Base-by-base conservation (phyloP, 116 monocot species). In the Posidonia oceanica region DNA sequence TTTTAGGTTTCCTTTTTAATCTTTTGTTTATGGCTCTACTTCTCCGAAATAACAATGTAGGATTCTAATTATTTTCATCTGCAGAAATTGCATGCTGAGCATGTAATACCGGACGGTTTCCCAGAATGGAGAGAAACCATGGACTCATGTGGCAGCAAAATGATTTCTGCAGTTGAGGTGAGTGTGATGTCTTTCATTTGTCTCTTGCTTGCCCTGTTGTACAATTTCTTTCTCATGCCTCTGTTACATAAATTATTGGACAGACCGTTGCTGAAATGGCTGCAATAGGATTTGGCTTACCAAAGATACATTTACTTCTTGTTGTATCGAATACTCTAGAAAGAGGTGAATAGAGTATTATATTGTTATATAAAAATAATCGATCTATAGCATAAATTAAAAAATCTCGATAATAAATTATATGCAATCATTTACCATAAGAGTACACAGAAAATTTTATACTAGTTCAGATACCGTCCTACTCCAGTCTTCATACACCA, bases 251-350 rank as follows among this genome's bases (percentile, higher is more conserved):
- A 44, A 4, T 40, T 37, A 22, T 74, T 66, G 6, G 37, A 14
- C 70, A 94, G 95, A 83, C 73, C 79, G 95, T 91, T 76, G 88
- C 95, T 62, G 88, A 95, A 80, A 95, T 95, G 95, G 86, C 91
- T 79, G 88, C 95, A 72, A 78, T 88, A 68, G 95, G 95, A 51
- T 95, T 95, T 86, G 91, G 91, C 56, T 77, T 95, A 77, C 80
- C 15, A 91, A 86, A 67, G 82, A 88, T 83, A 79, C 91, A n/a
- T 95, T 95, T 54, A 95, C 95, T 48, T 88, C 95, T n/a, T n/a
- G n/a, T n/a, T n/a, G n/a, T n/a, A n/a, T n/a, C n/a, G n/a, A n/a
- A n/a, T 69, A 80, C 88, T 57, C 91, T 94, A 91, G 84, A 94
- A 63, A 80, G n/a, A n/a, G n/a, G n/a, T n/a, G n/a, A n/a, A n/a